These are phyloP conservation scores for Penicillium bovifimosum DNA, from an alignment of 495 filamentous ascomycete species.

Conservation along the genomic window DNA sequence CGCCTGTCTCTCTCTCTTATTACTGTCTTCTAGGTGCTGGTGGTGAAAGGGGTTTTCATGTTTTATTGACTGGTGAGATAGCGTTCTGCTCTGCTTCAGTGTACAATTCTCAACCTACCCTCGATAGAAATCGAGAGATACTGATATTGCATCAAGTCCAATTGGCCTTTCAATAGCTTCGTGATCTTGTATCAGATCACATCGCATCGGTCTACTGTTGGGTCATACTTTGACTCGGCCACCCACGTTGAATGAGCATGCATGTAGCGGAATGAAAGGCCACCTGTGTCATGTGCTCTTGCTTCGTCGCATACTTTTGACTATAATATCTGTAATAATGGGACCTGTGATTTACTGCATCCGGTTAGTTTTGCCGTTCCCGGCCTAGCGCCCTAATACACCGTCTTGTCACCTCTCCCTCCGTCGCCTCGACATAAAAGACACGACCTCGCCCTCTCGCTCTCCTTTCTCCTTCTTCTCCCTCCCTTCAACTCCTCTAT, in stretches of 20 bases:
- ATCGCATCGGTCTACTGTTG: too few species aligned
- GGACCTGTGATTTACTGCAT: slow-evolving; percentile 14
- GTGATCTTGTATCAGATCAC: too few species aligned
- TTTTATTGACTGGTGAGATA: slow-evolving; percentile 32
- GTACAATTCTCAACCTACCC: slow-evolving; percentile 46
- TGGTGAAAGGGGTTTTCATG: slow-evolving; percentile 18
- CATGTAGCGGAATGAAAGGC: too few species aligned
- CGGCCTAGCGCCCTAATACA: too few species aligned
- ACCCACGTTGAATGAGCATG: too few species aligned
- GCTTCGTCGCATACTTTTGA: too few species aligned
- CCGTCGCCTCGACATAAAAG: slow-evolving; percentile 8
- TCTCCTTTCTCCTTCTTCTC: slow-evolving; percentile 6
- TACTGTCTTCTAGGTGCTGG: slow-evolving; percentile 20
- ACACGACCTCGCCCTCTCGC: neutral
- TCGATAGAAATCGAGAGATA: slow-evolving; percentile 29
- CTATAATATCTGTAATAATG: neutral
- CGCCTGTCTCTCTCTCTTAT: slow-evolving; percentile 9
- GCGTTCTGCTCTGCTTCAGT: slow-evolving; percentile 28
- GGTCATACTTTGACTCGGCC: too few species aligned
- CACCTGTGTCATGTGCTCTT: too few species aligned
- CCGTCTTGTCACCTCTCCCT: too few species aligned
- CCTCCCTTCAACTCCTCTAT: slow-evolving; percentile 12
- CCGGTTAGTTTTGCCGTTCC: slow-evolving; percentile 15
- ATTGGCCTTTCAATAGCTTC: slow-evolving; percentile 3
- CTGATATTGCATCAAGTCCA: slow-evolving; percentile 27